Conservation (phyloP, 2,329 filamentous ascomycete species). For the Aureobasidium sp. region DNA sequence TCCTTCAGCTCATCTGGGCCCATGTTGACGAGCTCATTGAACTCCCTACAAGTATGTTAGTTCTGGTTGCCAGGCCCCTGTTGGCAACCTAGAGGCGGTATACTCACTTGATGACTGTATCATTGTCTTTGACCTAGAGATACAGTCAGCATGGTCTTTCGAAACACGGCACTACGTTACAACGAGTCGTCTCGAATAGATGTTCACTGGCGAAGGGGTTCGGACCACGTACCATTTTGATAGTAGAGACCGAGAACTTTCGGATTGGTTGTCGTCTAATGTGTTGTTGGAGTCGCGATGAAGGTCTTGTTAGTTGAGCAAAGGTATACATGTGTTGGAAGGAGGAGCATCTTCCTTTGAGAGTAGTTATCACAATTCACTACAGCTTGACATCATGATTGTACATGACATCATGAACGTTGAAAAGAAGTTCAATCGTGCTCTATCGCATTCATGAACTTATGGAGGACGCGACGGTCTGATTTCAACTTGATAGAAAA, state of each 20-base stretch:
- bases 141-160: neutral
- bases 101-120: constrained; percentile 41
- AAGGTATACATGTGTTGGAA: neutral
- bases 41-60: constrained; percentile 38
- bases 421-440: neutral
- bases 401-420: neutral
- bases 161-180: too few species aligned
- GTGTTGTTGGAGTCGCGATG: too few species aligned
- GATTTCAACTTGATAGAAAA: too few species aligned
- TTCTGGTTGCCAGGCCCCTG: neutral
- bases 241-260: constrained; percentile 1
- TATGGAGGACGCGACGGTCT: neutral
- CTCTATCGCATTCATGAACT: neutral
- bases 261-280: neutral
- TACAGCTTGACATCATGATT: neutral
- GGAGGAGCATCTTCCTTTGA: neutral
- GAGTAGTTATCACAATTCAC: neutral
- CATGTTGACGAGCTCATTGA: constrained; percentile 62
- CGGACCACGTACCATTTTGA: constrained; percentile 29
- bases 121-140: constrained; percentile 38
- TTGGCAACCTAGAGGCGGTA: neutral
- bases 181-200: too few species aligned
- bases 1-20: constrained; percentile 49
- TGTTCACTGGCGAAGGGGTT: too few species aligned
- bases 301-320: neutral